Evolutionary conservation across 257 asterid species (phyloP).

Genomic region (Prunella vulgaris): DNA sequence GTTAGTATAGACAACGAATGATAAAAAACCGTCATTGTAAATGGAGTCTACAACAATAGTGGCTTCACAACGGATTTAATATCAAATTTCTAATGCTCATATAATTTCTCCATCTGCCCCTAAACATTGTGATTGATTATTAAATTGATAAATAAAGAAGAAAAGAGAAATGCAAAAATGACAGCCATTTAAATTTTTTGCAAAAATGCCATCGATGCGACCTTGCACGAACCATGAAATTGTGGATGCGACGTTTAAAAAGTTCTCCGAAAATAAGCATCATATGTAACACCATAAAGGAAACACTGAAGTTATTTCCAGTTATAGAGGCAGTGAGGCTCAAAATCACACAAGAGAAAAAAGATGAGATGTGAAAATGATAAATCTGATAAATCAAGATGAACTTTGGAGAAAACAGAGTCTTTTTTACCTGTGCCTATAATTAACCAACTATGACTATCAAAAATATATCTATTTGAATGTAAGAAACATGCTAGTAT

Average conservation of each 20-base stretch:
- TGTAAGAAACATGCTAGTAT: not conserved
- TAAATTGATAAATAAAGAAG: not conserved
- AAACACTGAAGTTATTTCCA: not conserved
- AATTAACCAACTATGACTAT: not conserved
- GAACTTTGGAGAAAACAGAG: not conserved
- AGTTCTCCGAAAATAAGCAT: too few relatives aligned
- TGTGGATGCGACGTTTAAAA: too few relatives aligned
- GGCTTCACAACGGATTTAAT: not conserved
- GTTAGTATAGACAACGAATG: not conserved
- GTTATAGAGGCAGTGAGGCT: not conserved
- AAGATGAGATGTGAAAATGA: not conserved
- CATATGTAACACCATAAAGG: not conserved
- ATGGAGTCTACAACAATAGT: not conserved
- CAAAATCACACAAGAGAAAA: not conserved
- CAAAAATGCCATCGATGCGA: too few relatives aligned
- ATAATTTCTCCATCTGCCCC: too few relatives aligned
- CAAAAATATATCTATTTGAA: not conserved
- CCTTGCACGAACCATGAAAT: too few relatives aligned
- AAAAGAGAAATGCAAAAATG: too few relatives aligned
- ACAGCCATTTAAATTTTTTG: too few relatives aligned
- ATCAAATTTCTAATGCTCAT: not conserved
- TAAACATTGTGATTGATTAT: too few relatives aligned
- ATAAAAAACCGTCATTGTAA: not conserved
- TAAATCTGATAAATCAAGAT: slow-evolving; percentile 1
- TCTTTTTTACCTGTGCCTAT: not conserved